Evolutionary conservation across 306 rosid species (phyloP), one percentile per base, ranked within the genome.

Genomic region (Astragalus membranaceus): DNA sequence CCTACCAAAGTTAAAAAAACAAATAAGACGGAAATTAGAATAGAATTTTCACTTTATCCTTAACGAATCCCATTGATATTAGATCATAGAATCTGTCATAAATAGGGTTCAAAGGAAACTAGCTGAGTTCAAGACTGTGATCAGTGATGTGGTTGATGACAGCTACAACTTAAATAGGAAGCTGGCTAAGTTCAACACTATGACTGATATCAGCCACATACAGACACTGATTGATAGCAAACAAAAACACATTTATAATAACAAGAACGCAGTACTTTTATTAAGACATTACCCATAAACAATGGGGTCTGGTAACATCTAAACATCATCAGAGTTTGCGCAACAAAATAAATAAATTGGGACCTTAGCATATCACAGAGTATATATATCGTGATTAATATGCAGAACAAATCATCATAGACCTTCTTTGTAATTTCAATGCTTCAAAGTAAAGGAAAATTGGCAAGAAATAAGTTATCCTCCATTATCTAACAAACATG

Each of bases 1-100:
- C 95, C 99, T 95, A 67, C 64, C 66, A 73, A 81, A 76, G 76
- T 65, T 62, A 53, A 73, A 67, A 39, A 80, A 65, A 74, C 29
- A 57, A 77, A 72, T 29, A 61, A 63, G 69, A 69, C 35, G 11
- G 52, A 70, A 37, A 51, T 54, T 23, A 36, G 49, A 39, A 26
- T 17, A 58, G 26, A 50, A 43, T 20, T 57, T 44, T 69, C 47
- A 30, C 46, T 53, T 36, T 47, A 30, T 30, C 69, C 51, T 69
- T 64, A 65, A 55, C 58, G 43, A 70, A 64, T 74, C 48, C 62
- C 59, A 41, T 8, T 41, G 69, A 12, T 72, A 20, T 50, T 36
- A 52, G 44, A 53, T 33, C 39, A 13, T 48, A 36, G 41, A 55
- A 32, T 13, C 6, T 51, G 64, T 54, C 39, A 69, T 39, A 61